Evolutionary conservation across 345 rosid genomes (phyloP).

Genomic region (Ceriops zippeliana): DNA sequence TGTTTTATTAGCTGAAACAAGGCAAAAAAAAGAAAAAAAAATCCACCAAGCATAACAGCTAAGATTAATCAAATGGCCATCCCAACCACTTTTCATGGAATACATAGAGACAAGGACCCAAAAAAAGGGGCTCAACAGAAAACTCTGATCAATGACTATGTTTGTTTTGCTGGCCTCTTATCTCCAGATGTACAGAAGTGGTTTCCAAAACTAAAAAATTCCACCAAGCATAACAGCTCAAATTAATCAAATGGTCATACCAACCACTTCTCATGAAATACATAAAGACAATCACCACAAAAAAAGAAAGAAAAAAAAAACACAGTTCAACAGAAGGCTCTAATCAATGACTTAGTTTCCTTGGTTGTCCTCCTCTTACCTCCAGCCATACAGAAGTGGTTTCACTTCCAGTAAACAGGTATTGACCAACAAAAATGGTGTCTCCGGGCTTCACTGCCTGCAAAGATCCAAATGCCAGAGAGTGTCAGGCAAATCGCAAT

Average conservation of each 20-base stretch:
- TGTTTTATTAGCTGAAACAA: no score
- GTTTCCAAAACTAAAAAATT: slow-evolving; percentile 38
- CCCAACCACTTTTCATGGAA: background rate
- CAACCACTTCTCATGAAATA: background rate
- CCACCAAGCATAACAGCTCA: background rate
- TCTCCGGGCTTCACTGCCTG: slow-evolving; percentile 93
- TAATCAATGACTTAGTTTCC: background rate
- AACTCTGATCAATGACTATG: background rate
- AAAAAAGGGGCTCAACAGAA: background rate
- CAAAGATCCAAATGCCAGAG: slow-evolving; percentile 27
- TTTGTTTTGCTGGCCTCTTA: slow-evolving; percentile 19
- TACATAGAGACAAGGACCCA: background rate
- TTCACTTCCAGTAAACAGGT: slow-evolving; percentile 96
- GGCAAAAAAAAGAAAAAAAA: no score
- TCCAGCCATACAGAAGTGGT: slow-evolving; percentile 97
- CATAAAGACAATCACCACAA: background rate
- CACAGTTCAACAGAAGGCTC: background rate
- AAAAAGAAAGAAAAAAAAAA: background rate
- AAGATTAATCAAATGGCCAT: background rate
- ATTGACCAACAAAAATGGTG: slow-evolving; percentile 89
- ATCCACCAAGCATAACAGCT: background rate
- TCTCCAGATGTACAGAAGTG: slow-evolving; percentile 96
- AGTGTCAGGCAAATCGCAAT: background rate
- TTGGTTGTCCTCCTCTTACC: slow-evolving; percentile 38
- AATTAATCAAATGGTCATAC: background rate